Evolutionary conservation across 2,329 filamentous ascomycete species (phyloP).

Genomic region (Venturia asperata): DNA sequence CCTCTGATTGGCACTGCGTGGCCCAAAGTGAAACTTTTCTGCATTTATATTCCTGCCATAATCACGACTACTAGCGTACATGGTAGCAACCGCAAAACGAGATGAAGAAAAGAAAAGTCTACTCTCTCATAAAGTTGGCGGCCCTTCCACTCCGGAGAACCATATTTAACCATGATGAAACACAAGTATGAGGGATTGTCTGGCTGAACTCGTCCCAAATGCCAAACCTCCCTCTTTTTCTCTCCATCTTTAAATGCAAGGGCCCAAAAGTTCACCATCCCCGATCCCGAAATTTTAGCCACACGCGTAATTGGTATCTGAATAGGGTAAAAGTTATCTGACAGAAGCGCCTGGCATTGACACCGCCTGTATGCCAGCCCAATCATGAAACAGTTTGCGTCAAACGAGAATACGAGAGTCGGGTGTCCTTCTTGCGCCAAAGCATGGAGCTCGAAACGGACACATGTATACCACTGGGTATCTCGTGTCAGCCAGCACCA

Average conservation of each 20-base stretch:
- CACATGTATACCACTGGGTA: background rate
- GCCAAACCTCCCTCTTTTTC: background rate
- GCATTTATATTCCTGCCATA: background rate
- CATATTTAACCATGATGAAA: background rate
- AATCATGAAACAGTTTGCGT: background rate
- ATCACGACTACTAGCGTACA: background rate
- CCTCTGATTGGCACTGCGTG: background rate
- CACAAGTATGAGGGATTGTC: background rate
- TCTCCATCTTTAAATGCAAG: background rate
- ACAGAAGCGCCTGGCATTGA: background rate
- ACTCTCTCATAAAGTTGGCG: background rate
- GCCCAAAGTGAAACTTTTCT: background rate
- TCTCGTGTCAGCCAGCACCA: background rate
- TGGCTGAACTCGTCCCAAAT: background rate
- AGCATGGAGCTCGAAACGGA: background rate
- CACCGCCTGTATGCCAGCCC: constrained; percentile 8
- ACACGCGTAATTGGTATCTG: constrained; percentile 8
- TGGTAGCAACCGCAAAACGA: background rate
- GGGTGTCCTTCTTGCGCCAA: constrained; percentile 6
- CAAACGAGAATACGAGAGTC: background rate
- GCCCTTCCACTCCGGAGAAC: background rate
- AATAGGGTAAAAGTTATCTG: background rate
- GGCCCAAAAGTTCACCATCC: background rate
- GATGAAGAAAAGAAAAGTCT: background rate
- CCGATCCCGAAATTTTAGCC: background rate